Evolutionary conservation across 192 early-diverging fungal genomes (phyloP).

Genomic region (Chytriomyces hyalinus): DNA sequence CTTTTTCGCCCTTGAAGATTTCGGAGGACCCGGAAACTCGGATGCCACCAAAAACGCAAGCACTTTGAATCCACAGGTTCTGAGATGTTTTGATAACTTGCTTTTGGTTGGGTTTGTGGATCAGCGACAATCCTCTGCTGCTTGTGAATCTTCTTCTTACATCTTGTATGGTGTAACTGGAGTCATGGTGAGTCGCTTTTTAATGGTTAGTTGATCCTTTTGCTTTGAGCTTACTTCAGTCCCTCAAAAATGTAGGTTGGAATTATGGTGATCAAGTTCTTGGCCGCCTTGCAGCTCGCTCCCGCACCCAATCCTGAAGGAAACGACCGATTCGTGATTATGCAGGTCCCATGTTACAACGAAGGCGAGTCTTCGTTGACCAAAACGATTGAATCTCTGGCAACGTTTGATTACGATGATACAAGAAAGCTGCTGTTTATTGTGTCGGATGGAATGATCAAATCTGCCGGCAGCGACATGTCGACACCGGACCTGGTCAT

Average conservation of each 20-base stretch:
- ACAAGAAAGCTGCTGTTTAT: constrained; percentile 94
- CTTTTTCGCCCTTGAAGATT: constrained; percentile 62
- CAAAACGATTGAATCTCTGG: constrained; percentile 91
- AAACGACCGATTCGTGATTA: constrained; percentile 83
- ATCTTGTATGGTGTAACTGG: constrained; percentile 80
- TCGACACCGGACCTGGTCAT: constrained; percentile 92
- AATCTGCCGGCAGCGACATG: constrained; percentile 89
- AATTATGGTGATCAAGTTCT: constrained; percentile 91
- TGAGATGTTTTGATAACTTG: constrained; percentile 79
- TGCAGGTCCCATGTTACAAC: constrained; percentile 97
- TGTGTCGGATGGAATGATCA: constrained; percentile 93
- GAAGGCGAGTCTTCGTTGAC: constrained; percentile 92
- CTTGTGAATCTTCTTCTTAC: constrained; percentile 81
- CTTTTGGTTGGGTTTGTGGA: constrained; percentile 91
- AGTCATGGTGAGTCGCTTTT: constrained; percentile 58
- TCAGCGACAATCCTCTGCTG: constrained; percentile 67
- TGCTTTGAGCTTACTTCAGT: too few species aligned
- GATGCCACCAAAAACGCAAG: constrained; percentile 59
- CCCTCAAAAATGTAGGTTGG: constrained; percentile 32
- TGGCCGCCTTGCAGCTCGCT: constrained; percentile 91
- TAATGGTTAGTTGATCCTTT: too few species aligned
- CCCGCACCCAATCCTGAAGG: constrained; percentile 78
- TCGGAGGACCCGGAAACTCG: constrained; percentile 32
- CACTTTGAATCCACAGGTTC: constrained; percentile 69
- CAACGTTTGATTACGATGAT: constrained; percentile 88